A percentile compares a stretch with the other conserved stretches of the same genome.
Conservation (phyloP, 805 yeast species). For the Vanderwaltozyma verrucispora region DNA sequence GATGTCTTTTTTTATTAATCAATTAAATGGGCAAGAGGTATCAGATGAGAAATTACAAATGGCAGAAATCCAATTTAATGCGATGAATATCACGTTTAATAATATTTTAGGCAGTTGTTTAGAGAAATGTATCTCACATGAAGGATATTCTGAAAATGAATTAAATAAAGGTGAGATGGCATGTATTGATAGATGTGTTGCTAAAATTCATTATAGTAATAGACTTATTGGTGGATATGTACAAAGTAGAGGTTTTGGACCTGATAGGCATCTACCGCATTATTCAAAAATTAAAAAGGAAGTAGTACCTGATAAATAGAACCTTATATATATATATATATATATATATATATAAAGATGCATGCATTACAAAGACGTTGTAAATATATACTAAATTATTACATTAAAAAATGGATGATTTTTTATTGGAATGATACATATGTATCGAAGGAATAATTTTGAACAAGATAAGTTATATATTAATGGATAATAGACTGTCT, state of each 20-base stretch:
- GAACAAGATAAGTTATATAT: no score
- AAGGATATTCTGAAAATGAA: conserved; percentile 59
- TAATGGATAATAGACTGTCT: no score
- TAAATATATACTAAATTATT: no score
- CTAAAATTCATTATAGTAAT: conserved; percentile 67
- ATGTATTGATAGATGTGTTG: conserved; percentile 80
- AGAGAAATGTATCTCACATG: conserved; percentile 50
- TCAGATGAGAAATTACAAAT: conserved; percentile 50
- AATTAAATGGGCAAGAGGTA: conserved; percentile 37
- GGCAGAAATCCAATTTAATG: conserved; percentile 60
- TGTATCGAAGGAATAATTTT: no score
- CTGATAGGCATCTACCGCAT: conserved; percentile 35
- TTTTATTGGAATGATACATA: no score
- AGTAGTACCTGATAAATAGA: background rate
- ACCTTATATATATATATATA: background rate
- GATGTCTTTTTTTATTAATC: conserved; percentile 55
- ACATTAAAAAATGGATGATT: no score
- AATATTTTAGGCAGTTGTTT: conserved; percentile 52
- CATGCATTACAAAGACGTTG: no score
- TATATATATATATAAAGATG: background rate
- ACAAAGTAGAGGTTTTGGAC: conserved; percentile 35
- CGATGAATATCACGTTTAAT: conserved; percentile 50
- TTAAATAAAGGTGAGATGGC: conserved; percentile 72
- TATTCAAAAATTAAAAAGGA: conserved; percentile 4
- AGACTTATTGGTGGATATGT: conserved; percentile 45